These are phyloP conservation scores for Didymella sp. DNA, from an alignment of 2,329 filamentous ascomycete species.

Conservation along the genomic window DNA sequence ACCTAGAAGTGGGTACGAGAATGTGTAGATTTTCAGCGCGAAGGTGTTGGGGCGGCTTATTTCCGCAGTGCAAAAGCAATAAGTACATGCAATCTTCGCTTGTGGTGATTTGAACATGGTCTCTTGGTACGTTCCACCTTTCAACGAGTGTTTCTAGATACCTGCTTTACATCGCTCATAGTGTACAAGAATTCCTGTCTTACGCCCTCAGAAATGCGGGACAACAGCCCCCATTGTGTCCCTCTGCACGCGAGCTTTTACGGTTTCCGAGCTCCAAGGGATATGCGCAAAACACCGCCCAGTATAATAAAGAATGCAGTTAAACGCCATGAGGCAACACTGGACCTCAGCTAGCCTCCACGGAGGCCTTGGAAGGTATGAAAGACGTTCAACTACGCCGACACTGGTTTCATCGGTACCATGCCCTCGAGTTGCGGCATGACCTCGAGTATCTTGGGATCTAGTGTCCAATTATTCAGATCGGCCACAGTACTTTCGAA, in stretches of 20 bases:
- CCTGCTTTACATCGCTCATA: constrained; percentile 1
- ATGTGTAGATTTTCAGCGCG: constrained; percentile 15
- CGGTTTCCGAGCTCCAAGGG: not conserved
- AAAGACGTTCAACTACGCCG: not conserved
- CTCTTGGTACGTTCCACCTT: constrained; percentile 7
- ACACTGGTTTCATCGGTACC: constrained; percentile 34
- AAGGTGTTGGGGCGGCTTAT: constrained; percentile 17
- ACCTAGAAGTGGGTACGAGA: constrained; percentile 21
- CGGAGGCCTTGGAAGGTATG: constrained; percentile 2
- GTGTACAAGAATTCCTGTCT: constrained; percentile 1
- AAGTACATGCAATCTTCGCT: constrained; percentile 18
- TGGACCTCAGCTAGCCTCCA: constrained; percentile 10
- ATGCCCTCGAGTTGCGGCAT: constrained; percentile 45
- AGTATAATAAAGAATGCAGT: constrained; percentile 4
- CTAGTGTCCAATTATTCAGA: constrained; percentile 44
- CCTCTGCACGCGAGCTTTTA: constrained; percentile 4
- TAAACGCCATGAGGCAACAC: not conserved
- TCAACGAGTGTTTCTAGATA: not conserved
- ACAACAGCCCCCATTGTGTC: not conserved
- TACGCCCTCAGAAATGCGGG: constrained; percentile 5
- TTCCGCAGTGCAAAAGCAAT: constrained; percentile 8
- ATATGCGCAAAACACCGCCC: constrained; percentile 11
- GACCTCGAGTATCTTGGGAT: constrained; percentile 43
- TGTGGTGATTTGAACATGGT: not conserved
- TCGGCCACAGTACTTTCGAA: constrained; percentile 45